Percentiles rank a stretch among this genome's conserved stretches.
These are phyloP conservation scores for Aspergillus cavernicola DNA, from an alignment of 495 filamentous ascomycete genomes.

Conservation along the genomic window DNA sequence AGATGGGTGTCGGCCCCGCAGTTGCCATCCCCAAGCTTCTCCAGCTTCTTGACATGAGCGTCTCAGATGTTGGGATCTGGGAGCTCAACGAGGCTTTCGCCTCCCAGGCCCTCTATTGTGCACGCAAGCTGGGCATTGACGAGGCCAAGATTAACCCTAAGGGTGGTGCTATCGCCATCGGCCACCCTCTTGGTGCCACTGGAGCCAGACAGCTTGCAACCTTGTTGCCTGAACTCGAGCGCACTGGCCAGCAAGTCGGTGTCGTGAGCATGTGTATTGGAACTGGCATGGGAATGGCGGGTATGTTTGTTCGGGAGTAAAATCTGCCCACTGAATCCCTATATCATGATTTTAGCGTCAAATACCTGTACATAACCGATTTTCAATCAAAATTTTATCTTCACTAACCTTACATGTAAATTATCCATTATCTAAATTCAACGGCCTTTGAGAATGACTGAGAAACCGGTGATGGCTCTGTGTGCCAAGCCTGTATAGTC, in stretches of 20 bases:
- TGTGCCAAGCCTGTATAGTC: conserved; percentile 10
- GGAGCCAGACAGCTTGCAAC: conserved; percentile 79
- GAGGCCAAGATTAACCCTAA: conserved; percentile 78
- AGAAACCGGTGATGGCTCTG: neutral
- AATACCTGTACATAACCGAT: conserved; percentile 2
- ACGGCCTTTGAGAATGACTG: too few species aligned
- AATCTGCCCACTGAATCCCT: conserved; percentile 3
- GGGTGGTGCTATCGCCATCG: conserved; percentile 88
- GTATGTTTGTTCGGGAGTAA: conserved; percentile 79
- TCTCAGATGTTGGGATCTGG: conserved; percentile 77
- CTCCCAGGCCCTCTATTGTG: conserved; percentile 78
- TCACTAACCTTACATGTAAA: neutral
- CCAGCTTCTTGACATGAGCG: conserved; percentile 56
- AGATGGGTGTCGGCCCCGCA: conserved; percentile 91
- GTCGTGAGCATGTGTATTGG: conserved; percentile 88
- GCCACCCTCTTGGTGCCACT: conserved; percentile 90
- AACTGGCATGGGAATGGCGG: conserved; percentile 90
- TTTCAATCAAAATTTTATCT: neutral
- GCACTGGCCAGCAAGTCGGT: conserved; percentile 61
- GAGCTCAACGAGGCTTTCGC: conserved; percentile 98
- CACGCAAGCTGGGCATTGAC: conserved; percentile 67
- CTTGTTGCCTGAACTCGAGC: conserved; percentile 63
- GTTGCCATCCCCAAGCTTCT: conserved; percentile 81
- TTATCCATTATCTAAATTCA: too few species aligned
- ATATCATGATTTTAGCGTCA: conserved; percentile 1